Base-by-base conservation (phyloP, 495 filamentous ascomycete genomes). In the Penicillium bovifimosum region DNA sequence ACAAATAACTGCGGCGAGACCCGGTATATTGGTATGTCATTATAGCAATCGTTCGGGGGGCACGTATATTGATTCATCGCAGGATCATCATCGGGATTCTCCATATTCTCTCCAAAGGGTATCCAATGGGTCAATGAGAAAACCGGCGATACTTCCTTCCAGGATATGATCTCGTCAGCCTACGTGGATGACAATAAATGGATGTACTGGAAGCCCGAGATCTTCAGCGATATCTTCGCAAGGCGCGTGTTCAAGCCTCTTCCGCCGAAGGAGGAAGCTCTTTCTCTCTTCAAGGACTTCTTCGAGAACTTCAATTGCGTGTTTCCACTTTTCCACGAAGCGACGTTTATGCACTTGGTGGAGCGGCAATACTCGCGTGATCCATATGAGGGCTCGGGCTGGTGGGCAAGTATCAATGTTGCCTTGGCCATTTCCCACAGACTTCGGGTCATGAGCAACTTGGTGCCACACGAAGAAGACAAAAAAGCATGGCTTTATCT, bases 51-150 rank as follows among this genome's bases (percentile, higher is more conserved):
- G 24, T 46, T 8, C 0, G 1, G 29, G 29, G 26, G 47, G 42
- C 36, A 33, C n/a, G 36, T 45, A 60, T 35, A 39, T 56, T 74
- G 11, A 73, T 47, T 29, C 11, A 31, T 40, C 40, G 26, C 55
- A 96, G 91, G 93, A 29, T 96, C 91, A 1, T 97, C 95, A 0
- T 98, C 93, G 3, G 95, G 93, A 1, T 98, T 96, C 70, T 97
- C 93, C 29, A 98, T 98, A 53, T 95, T 95, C 73, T 96, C 91
- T 3, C 93, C 93, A 13, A 96, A 96, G 65, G 93, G 93, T 46
- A 93, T 98, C 42, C 88, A 96, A 67, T 98, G 93, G 93, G 92
- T 98, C 41, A 98, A 96, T 58, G 87, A 96, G 56, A 97, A 96
- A 73, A 96, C 91, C 36, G 93, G 93, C 14, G 95, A 98, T 60